Base-by-base conservation (phyloP, 1,284 basidiomycete species). In the Austroboletus novae-zelandiae region DNA sequence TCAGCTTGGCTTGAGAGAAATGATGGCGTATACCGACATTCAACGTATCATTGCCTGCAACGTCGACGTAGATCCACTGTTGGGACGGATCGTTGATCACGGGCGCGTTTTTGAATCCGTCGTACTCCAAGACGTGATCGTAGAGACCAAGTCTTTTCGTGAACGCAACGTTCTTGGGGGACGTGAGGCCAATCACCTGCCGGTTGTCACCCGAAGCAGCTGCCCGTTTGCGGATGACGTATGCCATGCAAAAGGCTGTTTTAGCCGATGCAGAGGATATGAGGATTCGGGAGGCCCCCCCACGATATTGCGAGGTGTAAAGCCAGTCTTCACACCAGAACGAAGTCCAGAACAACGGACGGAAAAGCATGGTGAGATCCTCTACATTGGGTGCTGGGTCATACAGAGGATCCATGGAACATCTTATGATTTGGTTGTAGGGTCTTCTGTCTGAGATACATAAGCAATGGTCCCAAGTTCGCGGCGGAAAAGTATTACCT, bases 291-390 rank as follows among this genome's bases (percentile, higher is more conserved):
- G 66, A 71, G 3, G 74, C 74, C 9, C 71, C 74, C 1, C 71
- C 69, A 35, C 68, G 71, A 60, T 83, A 84, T 14, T 59, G 53
- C 4, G 75, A 71, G 2, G 70, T 65, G 49, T 74, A 65, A 3
- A 86, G 61, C 81, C 81, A 85, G 58, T 86, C 84, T 59, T 85
- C 81, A 56, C 75, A 82, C 83, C 83, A 85, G 57, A 76, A 85
- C 2, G 83, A 74, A 0, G 83, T 85, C 83, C 83, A 85, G 64
- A 83, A 84, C 8, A 85, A 68, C 0, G 83, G 83, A 0, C 82
- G 76, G 54, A 81, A 86, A 15, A 86, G 73, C 83, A 85, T 84
- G 0, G 75, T 77, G 32, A 83, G 66, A 57, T 83, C 83, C 60
- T 86, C 84, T 1, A 66, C 63, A 3, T 58, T 52, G 0, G 74